Percentiles rank a stretch among this genome's conserved stretches.
These are phyloP conservation scores for Coemansia sp. DNA, from an alignment of 192 early-diverging fungal species.

Conservation along the genomic window DNA sequence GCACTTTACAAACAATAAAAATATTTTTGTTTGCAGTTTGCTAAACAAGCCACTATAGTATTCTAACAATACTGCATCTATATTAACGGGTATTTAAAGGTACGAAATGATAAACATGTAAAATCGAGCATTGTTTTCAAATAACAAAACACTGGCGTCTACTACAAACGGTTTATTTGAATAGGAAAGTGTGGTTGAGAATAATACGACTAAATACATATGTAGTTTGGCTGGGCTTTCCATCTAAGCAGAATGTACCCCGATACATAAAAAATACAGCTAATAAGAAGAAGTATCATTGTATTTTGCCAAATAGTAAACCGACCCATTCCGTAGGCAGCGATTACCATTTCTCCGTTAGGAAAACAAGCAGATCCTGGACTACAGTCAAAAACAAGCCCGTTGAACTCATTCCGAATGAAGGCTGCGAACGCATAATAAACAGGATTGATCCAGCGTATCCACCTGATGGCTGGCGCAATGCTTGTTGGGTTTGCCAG, in stretches of 20 bases:
- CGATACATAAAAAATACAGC: constrained; percentile 16
- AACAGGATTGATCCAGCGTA: constrained; percentile 51
- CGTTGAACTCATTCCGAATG: constrained; percentile 46
- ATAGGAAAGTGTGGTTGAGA: neutral
- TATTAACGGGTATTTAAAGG: no score
- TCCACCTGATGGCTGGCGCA: constrained; percentile 46
- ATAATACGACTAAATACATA: constrained; percentile 24
- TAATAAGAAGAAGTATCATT: constrained; percentile 31
- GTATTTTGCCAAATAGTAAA: constrained; percentile 30
- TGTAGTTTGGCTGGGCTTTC: constrained; percentile 52
- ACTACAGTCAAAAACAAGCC: constrained; percentile 31
- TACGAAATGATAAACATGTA: neutral
- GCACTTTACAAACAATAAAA: no score
- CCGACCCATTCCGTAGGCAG: constrained; percentile 34
- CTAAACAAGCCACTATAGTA: no score
- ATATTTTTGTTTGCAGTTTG: no score
- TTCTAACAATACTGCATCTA: no score
- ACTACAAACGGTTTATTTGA: neutral
- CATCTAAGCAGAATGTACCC: constrained; percentile 47
- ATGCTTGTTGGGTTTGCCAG: constrained; percentile 44
- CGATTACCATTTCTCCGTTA: constrained; percentile 38
- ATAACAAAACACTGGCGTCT: neutral
- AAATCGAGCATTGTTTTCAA: neutral
- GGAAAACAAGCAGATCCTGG: constrained; percentile 27
- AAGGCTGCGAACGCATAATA: constrained; percentile 49